Conservation (phyloP, 495 filamentous ascomycete species). For the Gamarada debralockiae region DNA sequence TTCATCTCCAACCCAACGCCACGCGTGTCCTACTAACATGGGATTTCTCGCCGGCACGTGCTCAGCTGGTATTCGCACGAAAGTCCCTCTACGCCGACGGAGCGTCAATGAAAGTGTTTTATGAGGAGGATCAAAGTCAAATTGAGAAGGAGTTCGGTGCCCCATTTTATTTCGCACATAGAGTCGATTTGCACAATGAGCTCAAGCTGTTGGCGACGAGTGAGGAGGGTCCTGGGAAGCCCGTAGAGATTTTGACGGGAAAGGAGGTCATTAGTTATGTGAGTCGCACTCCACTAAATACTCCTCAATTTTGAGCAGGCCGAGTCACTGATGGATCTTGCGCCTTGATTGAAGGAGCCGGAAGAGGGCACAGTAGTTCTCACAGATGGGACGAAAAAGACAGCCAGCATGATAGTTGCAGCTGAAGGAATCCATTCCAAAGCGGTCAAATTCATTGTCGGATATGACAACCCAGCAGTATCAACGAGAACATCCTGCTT, state of each 20-base stretch:
- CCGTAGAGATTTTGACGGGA: slow-evolving; percentile 31
- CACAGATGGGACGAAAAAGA: not conserved
- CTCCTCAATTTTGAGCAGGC: not conserved
- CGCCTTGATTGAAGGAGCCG: not conserved
- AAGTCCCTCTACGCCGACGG: slow-evolving; percentile 29
- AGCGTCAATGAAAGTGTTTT: slow-evolving; percentile 21
- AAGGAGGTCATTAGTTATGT: slow-evolving; percentile 28
- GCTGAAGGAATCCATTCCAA: slow-evolving; percentile 39
- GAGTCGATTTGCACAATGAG: slow-evolving; percentile 48
- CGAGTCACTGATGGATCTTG: not conserved
- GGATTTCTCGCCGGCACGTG: slow-evolving; percentile 38
- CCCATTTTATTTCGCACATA: slow-evolving; percentile 37
- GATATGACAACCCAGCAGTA: slow-evolving; percentile 14
- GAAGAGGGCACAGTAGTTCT: not conserved
- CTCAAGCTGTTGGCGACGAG: slow-evolving; percentile 37
- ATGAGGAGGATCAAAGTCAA: slow-evolving; percentile 29
- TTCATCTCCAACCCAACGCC: slow-evolving; percentile 51
- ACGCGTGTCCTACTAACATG: slow-evolving; percentile 44
- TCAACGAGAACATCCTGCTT: slow-evolving; percentile 34
- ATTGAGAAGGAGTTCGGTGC: slow-evolving; percentile 24
- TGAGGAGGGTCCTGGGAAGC: slow-evolving; percentile 28
- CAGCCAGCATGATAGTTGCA: slow-evolving; percentile 33
- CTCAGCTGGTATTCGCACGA: slow-evolving; percentile 27
- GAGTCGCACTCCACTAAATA: not conserved
- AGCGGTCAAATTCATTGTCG: slow-evolving; percentile 23